phyloP scores from a whole-genome alignment of 2,329 filamentous ascomycete genomes.

The Sclerotinia spermophila region DNA sequence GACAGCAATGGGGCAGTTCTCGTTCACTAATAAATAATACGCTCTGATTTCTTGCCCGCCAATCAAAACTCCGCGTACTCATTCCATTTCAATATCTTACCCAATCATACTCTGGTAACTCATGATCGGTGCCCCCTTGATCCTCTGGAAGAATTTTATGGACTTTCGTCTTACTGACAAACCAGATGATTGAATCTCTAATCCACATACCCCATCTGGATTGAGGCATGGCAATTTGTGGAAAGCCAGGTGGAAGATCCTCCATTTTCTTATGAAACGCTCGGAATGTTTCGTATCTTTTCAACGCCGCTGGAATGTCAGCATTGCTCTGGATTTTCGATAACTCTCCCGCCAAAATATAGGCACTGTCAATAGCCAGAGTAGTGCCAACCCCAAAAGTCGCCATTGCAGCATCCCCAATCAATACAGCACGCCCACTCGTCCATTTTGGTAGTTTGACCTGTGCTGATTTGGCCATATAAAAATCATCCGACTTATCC shows the following conservation, averaged over 20 bases:
- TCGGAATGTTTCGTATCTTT: slow-evolving; percentile 40
- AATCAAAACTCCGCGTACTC: too few relatives aligned
- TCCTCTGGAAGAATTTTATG: slow-evolving; percentile 36
- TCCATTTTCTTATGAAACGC: slow-evolving; percentile 32
- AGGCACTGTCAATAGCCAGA: slow-evolving; percentile 42
- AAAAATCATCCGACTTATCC: slow-evolving; percentile 40
- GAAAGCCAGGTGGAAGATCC: slow-evolving; percentile 36
- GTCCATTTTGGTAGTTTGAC: slow-evolving; percentile 42
- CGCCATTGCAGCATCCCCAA: slow-evolving; percentile 52
- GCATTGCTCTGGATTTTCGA: slow-evolving; percentile 26
- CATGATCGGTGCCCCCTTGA: slow-evolving; percentile 36
- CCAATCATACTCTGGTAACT: slow-evolving; percentile 41
- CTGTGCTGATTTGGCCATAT: slow-evolving; percentile 40
- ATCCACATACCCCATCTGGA: slow-evolving; percentile 45
- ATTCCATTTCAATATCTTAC: not conserved
- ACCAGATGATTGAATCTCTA: slow-evolving; percentile 42
- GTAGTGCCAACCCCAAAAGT: slow-evolving; percentile 44
- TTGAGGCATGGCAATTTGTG: slow-evolving; percentile 43
- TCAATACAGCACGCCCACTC: slow-evolving; percentile 43
- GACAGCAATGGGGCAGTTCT: not conserved
- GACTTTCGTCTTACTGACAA: slow-evolving; percentile 36
- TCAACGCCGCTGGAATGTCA: slow-evolving; percentile 38
- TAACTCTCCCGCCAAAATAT: slow-evolving; percentile 47
- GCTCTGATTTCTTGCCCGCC: not conserved
- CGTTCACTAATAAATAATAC: not conserved